Base-by-base conservation (phyloP, 352 stramenopile species). In the Pythium apleroticum region DNA sequence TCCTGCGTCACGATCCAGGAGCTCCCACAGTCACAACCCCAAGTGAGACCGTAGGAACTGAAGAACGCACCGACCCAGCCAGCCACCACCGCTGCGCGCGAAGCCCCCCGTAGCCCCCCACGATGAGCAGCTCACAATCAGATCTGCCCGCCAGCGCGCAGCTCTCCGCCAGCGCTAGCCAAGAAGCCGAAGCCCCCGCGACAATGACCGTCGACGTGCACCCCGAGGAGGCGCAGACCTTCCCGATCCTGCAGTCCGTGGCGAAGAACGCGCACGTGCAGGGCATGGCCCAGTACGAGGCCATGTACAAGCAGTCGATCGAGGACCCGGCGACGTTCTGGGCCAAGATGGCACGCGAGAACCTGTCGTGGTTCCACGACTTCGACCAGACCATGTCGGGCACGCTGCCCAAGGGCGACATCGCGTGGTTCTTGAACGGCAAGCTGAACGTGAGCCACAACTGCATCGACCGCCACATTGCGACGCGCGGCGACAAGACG, bases 371-470 rank as follows among this genome's bases (percentile, higher is more conserved):
- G 97, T 97, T 98, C 75, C 80, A 81, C 37, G 84, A 96, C 58
- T 99, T 98, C 60, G 85, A 97, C 73, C 68, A 89, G 56, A 90
- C 84, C 30, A 69, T 88, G n/a, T 84, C 86, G 41, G 97, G 96
- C 20, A 78, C 70, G 43, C 91, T 99, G 33, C 66, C 78, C 60
- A 86, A 98, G 20, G 94, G 95, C 57, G 91, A 98, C 73, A 84
- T 98, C 28, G 78, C 91, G 27, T 98, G 96, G 96, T 99, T 99
- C 82, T 73, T 89, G 15, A 96, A 96, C 59, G 97, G 95, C 52
- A 96, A 98, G 68, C 69, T 98, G 20, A 99, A 99, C 65, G 81
- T 98, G 37, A 95, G 77, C 63, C 85, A 91, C 72, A 98, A 98
- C 71, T 98, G 93, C 60, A 88, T 99, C 20, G 97, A 99, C 74